phyloP scores from a whole-genome alignment of 768 basidiomycete species.

The Hebeloma cylindrosporum region DNA sequence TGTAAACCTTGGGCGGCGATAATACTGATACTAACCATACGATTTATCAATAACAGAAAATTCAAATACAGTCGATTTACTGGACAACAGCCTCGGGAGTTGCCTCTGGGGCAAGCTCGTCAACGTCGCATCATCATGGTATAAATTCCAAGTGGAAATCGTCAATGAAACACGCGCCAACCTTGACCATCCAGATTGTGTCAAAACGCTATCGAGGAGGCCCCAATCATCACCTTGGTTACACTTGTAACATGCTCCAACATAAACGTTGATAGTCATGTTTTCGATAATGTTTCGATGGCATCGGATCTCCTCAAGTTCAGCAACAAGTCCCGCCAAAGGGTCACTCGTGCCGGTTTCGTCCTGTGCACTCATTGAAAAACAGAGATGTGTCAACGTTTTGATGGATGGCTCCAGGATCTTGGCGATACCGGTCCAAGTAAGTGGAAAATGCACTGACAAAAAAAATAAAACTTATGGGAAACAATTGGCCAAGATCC shows the following conservation, averaged over 20 bases:
- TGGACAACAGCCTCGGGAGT: neutral
- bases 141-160: neutral
- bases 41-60: neutral
- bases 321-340: neutral
- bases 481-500: too few species aligned
- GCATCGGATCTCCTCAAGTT: neutral
- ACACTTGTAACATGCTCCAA: neutral
- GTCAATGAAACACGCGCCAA: neutral
- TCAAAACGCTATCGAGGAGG: neutral
- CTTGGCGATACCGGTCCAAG: neutral
- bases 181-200: neutral
- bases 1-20: neutral
- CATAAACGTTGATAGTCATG: neutral
- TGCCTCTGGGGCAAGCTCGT: constrained; percentile 2
- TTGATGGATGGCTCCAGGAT: neutral
- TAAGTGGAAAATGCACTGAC: neutral
- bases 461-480: neutral
- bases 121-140: neutral
- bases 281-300: neutral
- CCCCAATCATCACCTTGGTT: constrained; percentile 3
- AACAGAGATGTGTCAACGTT: neutral
- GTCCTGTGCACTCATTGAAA: neutral
- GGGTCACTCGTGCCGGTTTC: neutral
- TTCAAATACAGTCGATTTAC: neutral
- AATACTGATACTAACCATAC: neutral